These are phyloP conservation scores for Dendrostoma leiphaemia DNA, from an alignment of 2,329 filamentous ascomycete species.

Conservation along the genomic window DNA sequence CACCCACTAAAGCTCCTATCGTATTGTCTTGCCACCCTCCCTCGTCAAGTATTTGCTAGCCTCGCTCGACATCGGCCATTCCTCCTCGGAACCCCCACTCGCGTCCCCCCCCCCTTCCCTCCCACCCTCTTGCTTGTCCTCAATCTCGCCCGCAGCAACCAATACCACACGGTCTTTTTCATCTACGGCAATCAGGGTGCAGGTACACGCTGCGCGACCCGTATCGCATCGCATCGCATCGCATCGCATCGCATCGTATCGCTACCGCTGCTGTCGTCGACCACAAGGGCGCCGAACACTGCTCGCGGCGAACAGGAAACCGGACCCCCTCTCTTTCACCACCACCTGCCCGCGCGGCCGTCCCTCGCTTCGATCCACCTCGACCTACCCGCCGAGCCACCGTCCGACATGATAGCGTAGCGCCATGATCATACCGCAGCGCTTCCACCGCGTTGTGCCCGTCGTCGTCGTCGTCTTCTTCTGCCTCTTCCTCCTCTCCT, in stretches of 20 bases:
- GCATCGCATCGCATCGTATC: neutral
- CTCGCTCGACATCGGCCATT: too few relatives aligned
- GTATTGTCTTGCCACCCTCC: too few relatives aligned
- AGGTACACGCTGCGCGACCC: neutral
- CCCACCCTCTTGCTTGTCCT: too few relatives aligned
- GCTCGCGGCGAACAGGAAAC: neutral
- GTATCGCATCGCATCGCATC: neutral
- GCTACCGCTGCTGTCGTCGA: neutral
- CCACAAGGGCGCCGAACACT: neutral
- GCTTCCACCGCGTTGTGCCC: slow-evolving; percentile 19
- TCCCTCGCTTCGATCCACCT: neutral
- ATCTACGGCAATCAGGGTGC: neutral
- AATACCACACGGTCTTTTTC: too few relatives aligned
- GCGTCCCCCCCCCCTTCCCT: too few relatives aligned
- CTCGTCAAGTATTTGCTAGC: too few relatives aligned
- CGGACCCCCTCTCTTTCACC: neutral
- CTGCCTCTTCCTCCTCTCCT: slow-evolving; percentile 18
- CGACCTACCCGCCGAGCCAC: neutral
- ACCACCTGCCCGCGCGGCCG: neutral
- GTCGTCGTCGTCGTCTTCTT: slow-evolving; percentile 14
- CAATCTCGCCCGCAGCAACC: too few relatives aligned
- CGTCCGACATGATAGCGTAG: slow-evolving; percentile 16
- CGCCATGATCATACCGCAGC: slow-evolving; percentile 20
- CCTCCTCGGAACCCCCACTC: too few relatives aligned
- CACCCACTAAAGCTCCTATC: too few relatives aligned